Evolutionary conservation across 306 rosid genomes (phyloP).

Genomic region (Quercus wislizeni): DNA sequence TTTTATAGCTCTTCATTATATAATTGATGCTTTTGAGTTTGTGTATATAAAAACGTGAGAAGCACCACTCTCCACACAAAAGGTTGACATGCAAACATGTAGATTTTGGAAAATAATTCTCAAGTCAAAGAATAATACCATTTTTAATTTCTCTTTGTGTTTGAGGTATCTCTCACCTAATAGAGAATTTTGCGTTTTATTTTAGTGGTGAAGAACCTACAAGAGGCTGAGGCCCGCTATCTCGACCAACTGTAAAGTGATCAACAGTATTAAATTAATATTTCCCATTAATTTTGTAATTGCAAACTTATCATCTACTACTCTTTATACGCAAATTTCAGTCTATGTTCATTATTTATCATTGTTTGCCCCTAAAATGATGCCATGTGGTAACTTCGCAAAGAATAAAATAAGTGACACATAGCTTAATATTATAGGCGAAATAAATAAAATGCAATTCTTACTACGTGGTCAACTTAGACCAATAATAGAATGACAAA

Average conservation of each 20-base stretch:
- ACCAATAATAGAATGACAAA: no score
- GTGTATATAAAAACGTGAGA: constrained; percentile 37
- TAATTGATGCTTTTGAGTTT: background rate
- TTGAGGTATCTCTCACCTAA: background rate
- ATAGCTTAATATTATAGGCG: no score
- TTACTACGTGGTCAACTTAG: no score
- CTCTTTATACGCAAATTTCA: background rate
- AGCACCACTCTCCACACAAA: constrained; percentile 28
- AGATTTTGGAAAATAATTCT: constrained; percentile 8
- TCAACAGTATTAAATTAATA: background rate
- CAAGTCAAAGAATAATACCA: background rate
- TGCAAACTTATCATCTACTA: background rate
- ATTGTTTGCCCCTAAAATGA: no score
- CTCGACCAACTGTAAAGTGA: background rate
- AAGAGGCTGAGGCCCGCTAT: constrained; percentile 5
- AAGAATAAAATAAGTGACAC: no score
- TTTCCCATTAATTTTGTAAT: background rate
- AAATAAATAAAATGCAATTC: no score
- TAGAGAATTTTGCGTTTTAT: background rate
- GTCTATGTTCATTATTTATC: no score
- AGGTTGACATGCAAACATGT: constrained; percentile 45
- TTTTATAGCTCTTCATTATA: background rate
- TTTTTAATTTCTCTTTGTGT: background rate
- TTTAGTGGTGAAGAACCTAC: constrained; percentile 27
- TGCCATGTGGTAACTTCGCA: no score